Evolutionary conservation across 2,329 filamentous ascomycete genomes (phyloP).

Genomic region (Aspergillus intermedius): DNA sequence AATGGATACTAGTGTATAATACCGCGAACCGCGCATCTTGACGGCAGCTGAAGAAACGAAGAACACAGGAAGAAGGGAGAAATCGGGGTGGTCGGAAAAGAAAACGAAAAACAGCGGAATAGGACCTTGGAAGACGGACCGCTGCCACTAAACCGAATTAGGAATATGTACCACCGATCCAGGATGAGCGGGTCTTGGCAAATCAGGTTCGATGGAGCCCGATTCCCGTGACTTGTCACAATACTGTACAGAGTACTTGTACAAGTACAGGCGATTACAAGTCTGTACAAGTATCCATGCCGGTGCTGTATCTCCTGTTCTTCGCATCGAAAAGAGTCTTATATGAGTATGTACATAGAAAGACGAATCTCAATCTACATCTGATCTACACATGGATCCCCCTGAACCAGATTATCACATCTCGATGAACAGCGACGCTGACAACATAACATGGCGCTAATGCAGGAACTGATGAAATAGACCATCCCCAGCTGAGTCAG

Average conservation of each 20-base stretch:
- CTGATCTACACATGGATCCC: neutral
- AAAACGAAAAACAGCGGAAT: neutral
- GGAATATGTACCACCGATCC: constrained; percentile 1
- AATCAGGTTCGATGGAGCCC: too few species aligned
- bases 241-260: neutral
- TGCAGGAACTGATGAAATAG: constrained; percentile 29
- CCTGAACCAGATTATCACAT: neutral
- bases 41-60: too few species aligned
- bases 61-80: too few species aligned
- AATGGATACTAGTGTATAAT: too few species aligned
- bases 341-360: too few species aligned
- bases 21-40: too few species aligned
- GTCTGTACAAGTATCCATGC: too few species aligned
- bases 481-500: too few species aligned
- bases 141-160: constrained; percentile 2
- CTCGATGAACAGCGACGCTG: too few species aligned
- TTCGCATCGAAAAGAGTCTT: too few species aligned
- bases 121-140: constrained; percentile 6
- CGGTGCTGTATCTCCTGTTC: too few species aligned
- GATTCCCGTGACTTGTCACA: neutral
- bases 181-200: neutral
- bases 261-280: too few species aligned
- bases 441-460: constrained; percentile 22
- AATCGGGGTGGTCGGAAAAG: neutral
- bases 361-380: neutral